Evolutionary conservation across 208 protist species (phyloP), one percentile per base, ranked within the genome.

Genomic region (Leishmania guyanensis): DNA sequence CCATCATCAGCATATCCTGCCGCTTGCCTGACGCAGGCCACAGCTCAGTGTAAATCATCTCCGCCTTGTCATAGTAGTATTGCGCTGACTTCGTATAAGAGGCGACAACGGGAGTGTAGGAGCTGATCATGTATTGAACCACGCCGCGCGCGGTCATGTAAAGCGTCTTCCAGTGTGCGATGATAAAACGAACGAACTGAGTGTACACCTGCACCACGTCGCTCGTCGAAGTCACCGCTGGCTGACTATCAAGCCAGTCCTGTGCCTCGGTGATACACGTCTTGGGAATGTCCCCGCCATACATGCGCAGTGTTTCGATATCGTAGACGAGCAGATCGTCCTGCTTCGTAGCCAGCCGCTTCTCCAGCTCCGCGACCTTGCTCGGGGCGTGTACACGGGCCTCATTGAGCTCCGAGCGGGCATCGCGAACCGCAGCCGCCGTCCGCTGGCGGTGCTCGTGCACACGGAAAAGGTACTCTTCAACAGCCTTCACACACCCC

Each of bases 391-490:
- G 82, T 56, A 88, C 78, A 62, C 88, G 89, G 3, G 78, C 84
- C 80, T 92, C 88, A 69, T 95, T 93, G 48, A 94, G 56, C 10
- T 84, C 74, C 36, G 84, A 81, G 29, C 90, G 92, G 0, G 88
- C 88, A 20, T 84, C 62, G 0, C 73, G 33, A 39, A 90, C 88
- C 51, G 71, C 82, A 22, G 65, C 36, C 5, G n/a, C 51, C 8
- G 81, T 29, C 0, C 14, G 71, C 36, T 82, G 56, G 22, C 81
- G 75, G 39, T 84, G n/a, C 68, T 86, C 85, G 81, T 88, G 79
- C 50, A 88, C 66, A 51, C 81, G 76, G 65, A 86, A 78, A 60
- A 91, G 83, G 79, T 91, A 91, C 71, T 82, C 72, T 68, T 85
- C 66, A 8, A 88, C 81, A 6, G 29, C 9, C 43, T 51, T 74